Base-by-base conservation (phyloP, 2,329 filamentous ascomycete genomes). In the Pestalotiopsis sp. region DNA sequence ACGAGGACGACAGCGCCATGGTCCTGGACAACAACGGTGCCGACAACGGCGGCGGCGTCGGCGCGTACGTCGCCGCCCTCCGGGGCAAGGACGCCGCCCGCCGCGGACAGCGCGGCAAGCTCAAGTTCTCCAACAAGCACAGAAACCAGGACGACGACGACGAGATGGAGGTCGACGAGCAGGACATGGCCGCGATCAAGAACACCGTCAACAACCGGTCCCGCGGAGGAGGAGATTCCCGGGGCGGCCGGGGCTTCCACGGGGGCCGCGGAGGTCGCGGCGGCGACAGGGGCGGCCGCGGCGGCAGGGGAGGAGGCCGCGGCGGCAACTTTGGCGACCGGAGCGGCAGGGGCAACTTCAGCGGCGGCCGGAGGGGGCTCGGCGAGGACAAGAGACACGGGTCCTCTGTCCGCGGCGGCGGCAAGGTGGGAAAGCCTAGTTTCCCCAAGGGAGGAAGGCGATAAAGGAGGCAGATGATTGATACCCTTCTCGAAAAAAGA, bases 81-180 rank as follows among this genome's bases (percentile, higher is more conserved):
- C 88, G 89, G 77, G 88, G 91, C 76, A 88, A 89, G 76, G 90
- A 93, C 74, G 88, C 87, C 1, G 89, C 88, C 20, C 86, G 86
- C 75, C 86, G 90, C 57, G 90, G 91, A 25, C 86, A 89, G 69
- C 87, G 90, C 65, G 91, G 91, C 60, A 88, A 89, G 79, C 83
- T 93, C 74, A 93, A 92, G 83, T 92, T 92, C 82, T 90, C 88
- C 49, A 93, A 92, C 79, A 87, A 86, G 77, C 84, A 83, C 67
- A 79, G 80, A 68, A 81, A 81, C 63, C 82, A 82, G 36, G 77
- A 76, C 23, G 78, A 79, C 27, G 83, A 82, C 39, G 82, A 85
- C 45, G 80, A 82, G 14, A 70, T 76, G 31, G 86, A 85, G 17
- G 82, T 84, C 38, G 85, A 83, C 49, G 86, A 86, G 68, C 83